Evolutionary conservation across 2,329 filamentous ascomycete genomes (phyloP).

Genomic region (Cordyceps cateniannulata): DNA sequence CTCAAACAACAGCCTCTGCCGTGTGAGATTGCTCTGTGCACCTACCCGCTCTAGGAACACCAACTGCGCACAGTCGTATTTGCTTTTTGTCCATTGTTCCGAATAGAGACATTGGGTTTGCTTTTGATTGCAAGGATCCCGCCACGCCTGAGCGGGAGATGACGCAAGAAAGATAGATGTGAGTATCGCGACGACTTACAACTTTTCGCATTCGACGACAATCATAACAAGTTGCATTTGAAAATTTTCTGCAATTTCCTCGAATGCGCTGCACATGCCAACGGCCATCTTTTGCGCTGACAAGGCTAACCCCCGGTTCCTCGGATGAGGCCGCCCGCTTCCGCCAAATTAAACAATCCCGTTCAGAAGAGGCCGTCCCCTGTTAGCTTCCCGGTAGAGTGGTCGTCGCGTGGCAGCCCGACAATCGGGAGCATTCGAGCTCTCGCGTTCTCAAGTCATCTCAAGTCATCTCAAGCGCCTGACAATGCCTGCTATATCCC

Average conservation of each 20-base stretch:
- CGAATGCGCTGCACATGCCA: neutral
- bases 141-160: neutral
- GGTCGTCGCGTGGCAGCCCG: constrained; percentile 7
- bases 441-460: too few relatives aligned
- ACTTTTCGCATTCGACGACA: neutral
- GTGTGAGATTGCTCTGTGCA: neutral
- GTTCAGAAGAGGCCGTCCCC: neutral
- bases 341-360: constrained; percentile 7
- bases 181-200: neutral
- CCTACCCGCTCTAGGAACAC: neutral
- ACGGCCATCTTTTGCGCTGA: neutral
- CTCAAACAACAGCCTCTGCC: neutral
- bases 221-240: too few relatives aligned
- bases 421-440: neutral
- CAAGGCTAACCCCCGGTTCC: neutral
- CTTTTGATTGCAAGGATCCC: neutral
- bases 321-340: constrained; percentile 1
- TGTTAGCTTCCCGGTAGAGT: neutral
- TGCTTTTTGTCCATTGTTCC: constrained; percentile 6
- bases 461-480: too few relatives aligned
- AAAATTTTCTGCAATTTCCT: neutral
- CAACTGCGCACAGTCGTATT: neutral
- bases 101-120: neutral
- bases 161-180: neutral
- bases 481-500: too few relatives aligned